Percentiles rank a stretch among this genome's conserved stretches.
Conservation (phyloP, 805 yeast genomes). For the Kazachstania taianensis region DNA sequence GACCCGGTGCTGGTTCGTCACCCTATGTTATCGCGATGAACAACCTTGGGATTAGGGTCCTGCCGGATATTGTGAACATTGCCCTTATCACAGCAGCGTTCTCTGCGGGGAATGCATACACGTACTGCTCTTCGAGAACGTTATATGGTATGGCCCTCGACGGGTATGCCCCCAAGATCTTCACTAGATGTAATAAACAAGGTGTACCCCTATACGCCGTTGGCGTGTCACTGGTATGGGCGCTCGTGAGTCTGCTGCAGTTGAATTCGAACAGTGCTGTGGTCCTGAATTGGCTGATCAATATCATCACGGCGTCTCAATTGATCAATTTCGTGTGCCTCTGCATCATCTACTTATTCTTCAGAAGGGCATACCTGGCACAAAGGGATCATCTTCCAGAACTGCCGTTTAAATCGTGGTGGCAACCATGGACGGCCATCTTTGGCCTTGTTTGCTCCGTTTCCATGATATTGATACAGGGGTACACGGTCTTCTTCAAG, state of each 20-base stretch:
- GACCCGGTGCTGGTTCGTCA: slow-evolving; percentile 70
- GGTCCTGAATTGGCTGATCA: slow-evolving; percentile 64
- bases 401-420: slow-evolving; percentile 44
- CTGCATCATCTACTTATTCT: slow-evolving; percentile 48
- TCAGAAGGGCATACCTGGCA: slow-evolving; percentile 46
- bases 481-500: slow-evolving; percentile 60
- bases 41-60: slow-evolving; percentile 50
- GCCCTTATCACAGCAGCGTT: slow-evolving; percentile 65
- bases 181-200: slow-evolving; percentile 47
- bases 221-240: slow-evolving; percentile 43
- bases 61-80: slow-evolving; percentile 74
- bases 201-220: slow-evolving; percentile 67
- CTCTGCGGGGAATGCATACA: slow-evolving; percentile 76
- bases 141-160: slow-evolving; percentile 60
- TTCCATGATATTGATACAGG: slow-evolving; percentile 49
- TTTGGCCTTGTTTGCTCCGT: slow-evolving; percentile 38
- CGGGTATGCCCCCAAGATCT: slow-evolving; percentile 65
- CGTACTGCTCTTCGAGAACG: slow-evolving; percentile 61
- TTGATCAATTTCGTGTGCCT: slow-evolving; percentile 51
- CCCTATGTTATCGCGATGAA: slow-evolving; percentile 81
- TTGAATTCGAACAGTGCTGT: slow-evolving; percentile 46
- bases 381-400: slow-evolving; percentile 37
- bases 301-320: slow-evolving; percentile 62
- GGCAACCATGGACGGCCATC: slow-evolving; percentile 49
- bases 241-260: slow-evolving; percentile 57